Base-by-base conservation (phyloP, 1,139 yeast genomes). In the Pichia sp. region DNA sequence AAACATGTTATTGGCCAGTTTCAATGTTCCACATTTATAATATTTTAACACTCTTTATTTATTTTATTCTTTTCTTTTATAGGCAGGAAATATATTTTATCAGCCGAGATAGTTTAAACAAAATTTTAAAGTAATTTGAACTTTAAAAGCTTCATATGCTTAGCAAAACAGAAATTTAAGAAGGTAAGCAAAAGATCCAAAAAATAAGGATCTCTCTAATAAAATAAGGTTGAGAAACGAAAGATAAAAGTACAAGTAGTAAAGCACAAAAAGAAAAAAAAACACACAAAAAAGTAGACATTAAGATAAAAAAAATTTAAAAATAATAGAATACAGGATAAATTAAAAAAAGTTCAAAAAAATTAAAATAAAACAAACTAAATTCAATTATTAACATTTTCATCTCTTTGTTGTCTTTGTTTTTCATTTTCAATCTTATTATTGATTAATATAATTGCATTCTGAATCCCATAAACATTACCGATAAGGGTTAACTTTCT, bases 361-460 rank as follows among this genome's bases (percentile, higher is more conserved):
- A 11, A 27, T 11, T 31, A 27, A 41, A 39, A 18, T 29, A 30
- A 32, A 41, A 10, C 26, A 40, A 32, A 37, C 25, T 18, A 18
- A 41, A 41, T 28, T 41, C 33, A 35, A 32, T 34, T 33, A 34
- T 30, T 34, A 31, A n/a, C 31, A 44, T 46, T 40, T 32, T 39
- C 54, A 30, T 52, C 53, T 31, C 56, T 46, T 44, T 53, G 58
- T 36, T 60, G 58, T 50, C 64, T 72, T 58, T 73, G 77, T 61
- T 76, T 79, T 64, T 80, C 88, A 40, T 75, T 75, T 59, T 77
- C 86, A 48, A 88, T 81, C 59, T 86, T 77, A 61, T 85, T 86
- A 65, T 86, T 84, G 43, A 89, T 85, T 66, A 88, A 69, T 63
- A 77, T 79, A 39, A 86, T 78, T 1, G 96, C 96, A 57, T 81